Percentiles rank a stretch among this genome's conserved stretches.
These are phyloP conservation scores for Nepenthes mirabilis DNA, from an alignment of 148 eudicot species.

Conservation along the genomic window DNA sequence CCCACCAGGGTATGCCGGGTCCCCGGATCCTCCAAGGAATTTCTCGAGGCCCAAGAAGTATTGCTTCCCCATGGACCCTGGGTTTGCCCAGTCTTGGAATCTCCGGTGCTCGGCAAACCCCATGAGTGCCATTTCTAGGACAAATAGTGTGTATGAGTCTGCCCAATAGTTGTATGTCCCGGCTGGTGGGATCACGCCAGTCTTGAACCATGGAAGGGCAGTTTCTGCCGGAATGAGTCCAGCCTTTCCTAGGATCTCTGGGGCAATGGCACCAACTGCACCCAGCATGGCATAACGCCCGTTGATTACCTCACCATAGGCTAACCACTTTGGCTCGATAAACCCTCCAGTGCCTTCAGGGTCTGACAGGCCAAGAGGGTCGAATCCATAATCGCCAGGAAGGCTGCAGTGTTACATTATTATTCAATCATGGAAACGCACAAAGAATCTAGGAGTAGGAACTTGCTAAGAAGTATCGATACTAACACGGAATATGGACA, in stretches of 20 bases:
- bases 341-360: constrained; percentile 99
- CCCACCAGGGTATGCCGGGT: constrained; percentile 96
- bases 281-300: constrained; percentile 94
- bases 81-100: constrained; percentile 82
- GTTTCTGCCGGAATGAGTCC: constrained; percentile 89
- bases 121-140: constrained; percentile 84
- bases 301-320: constrained; percentile 92
- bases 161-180: constrained; percentile 98
- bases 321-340: constrained; percentile 96
- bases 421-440: neutral
- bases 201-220: constrained; percentile 95
- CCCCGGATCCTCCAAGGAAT: constrained; percentile 62
- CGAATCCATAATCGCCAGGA: constrained; percentile 96
- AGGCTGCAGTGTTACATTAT: constrained; percentile 32
- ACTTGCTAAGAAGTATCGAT: no score
- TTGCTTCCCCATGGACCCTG: constrained; percentile 93
- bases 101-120: constrained; percentile 98
- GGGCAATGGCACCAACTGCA: constrained; percentile 79
- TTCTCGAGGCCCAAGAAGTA: constrained; percentile 87
- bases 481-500: no score
- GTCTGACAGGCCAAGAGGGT: constrained; percentile 95
- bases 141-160: constrained; percentile 74
- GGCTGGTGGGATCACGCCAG: constrained; percentile 94
- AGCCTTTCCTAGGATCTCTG: constrained; percentile 71
- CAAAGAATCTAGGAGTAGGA: neutral